Base-by-base conservation (phyloP, 2,329 filamentous ascomycete species). In the Alternaria infectoria region DNA sequence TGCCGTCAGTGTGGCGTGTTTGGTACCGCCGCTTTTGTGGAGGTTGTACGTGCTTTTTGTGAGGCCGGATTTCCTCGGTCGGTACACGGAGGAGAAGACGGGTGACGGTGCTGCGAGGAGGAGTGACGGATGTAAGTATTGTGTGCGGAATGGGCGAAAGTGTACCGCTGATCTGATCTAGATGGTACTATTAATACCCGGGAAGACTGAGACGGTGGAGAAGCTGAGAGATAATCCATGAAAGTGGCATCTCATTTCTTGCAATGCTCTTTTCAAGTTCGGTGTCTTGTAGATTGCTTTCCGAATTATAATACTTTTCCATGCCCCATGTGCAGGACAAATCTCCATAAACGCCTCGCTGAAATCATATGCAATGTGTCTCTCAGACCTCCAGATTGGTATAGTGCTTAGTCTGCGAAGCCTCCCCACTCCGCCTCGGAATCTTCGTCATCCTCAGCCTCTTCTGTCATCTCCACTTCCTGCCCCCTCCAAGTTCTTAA, bases 381-480 rank as follows among this genome's bases (percentile, higher is more conserved):
- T 61, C 56, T 36, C 26, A 32, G 47, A 52, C 44, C 23, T 36
- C 51, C 57, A 13, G 28, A 9, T 47, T 47, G 10, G 62, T 57
- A 54, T 13, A 11, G 17, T 47, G 17, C 45, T 84, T 80, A 90
- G 70, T 91, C 89, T 8, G 88, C 87, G 69, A 93, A 89, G 0
- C 91, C 91, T 68, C 86, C 89, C 88, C 90, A 93, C 68, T 88
- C 87, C 28, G 85, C 85, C 70, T 88, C 49, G 1, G 49, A 52
- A 25, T 52, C 87, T 30, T 85, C 85, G 7, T 86, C 83, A 25
- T 83, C 84, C n/a, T 70, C 76, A 23, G 69, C 68, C 3, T 49
- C 54, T 8, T 79, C 79, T 81, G 79, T 36, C 77, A 77, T 61
- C 23, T 80, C 80, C 36, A 77, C 78, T 13, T 79, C 70, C 55